phyloP scores from a whole-genome alignment of 1,139 yeast genomes.

The Yamadazyma conglobata region DNA sequence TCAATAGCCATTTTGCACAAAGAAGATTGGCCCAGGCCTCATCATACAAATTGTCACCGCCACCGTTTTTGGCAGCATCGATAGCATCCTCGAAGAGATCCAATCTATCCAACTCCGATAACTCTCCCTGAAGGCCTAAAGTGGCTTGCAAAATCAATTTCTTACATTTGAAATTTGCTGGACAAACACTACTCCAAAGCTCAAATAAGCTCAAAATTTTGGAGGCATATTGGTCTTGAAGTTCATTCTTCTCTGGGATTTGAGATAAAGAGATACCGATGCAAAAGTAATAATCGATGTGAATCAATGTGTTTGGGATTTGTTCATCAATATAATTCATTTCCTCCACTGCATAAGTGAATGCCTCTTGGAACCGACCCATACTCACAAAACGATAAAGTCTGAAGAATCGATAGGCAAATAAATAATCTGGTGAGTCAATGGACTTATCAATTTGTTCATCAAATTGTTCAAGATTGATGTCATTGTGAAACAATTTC shows the following conservation, averaged over 20 bases:
- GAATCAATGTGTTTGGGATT: slow-evolving; percentile 24
- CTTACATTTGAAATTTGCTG: slow-evolving; percentile 35
- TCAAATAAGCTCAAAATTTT: slow-evolving; percentile 21
- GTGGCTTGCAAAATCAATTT: slow-evolving; percentile 33
- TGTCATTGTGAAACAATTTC: slow-evolving; percentile 17
- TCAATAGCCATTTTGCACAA: slow-evolving; percentile 47
- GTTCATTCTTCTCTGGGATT: neutral
- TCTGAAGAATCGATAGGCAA: slow-evolving; percentile 6
- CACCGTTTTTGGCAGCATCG: slow-evolving; percentile 28
- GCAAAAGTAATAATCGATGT: slow-evolving; percentile 20
- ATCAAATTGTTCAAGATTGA: slow-evolving; percentile 16
- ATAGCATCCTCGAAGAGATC: slow-evolving; percentile 49
- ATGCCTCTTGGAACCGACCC: slow-evolving; percentile 22
- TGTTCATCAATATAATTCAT: slow-evolving; percentile 16
- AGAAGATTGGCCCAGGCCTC: slow-evolving; percentile 41
- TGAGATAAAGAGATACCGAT: slow-evolving; percentile 8
- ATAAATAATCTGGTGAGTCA: slow-evolving; percentile 8
- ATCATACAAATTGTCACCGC: slow-evolving; percentile 28
- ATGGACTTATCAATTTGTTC: slow-evolving; percentile 5
- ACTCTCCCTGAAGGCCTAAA: slow-evolving; percentile 15
- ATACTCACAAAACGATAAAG: slow-evolving; percentile 4
- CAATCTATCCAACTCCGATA: slow-evolving; percentile 31
- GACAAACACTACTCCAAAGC: slow-evolving; percentile 34
- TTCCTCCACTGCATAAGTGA: slow-evolving; percentile 17
- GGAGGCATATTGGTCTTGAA: slow-evolving; percentile 3